phyloP scores from a whole-genome alignment of 1,139 yeast genomes.

The Magnusiomyces tetraspermus region DNA sequence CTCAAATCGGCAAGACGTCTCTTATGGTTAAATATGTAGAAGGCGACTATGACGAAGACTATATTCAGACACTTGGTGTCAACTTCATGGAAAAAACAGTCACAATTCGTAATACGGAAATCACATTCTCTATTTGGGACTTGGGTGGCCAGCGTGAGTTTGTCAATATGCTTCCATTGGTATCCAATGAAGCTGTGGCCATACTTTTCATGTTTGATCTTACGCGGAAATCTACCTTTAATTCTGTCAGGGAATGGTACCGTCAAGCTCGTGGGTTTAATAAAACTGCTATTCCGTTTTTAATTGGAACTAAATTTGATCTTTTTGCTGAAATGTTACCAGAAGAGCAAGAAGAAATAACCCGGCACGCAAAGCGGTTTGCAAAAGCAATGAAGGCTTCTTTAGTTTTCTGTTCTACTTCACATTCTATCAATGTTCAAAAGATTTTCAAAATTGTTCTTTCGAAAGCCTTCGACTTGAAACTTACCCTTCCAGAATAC shows the following conservation, averaged over 20 bases:
- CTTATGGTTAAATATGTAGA: constrained; percentile 96
- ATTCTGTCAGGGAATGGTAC: constrained; percentile 90
- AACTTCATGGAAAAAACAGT: constrained; percentile 91
- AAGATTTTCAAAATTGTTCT: constrained; percentile 87
- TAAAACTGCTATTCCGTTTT: constrained; percentile 79
- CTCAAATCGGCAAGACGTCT: constrained; percentile 96
- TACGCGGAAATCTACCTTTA: constrained; percentile 76
- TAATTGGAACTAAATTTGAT: constrained; percentile 93
- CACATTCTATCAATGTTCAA: constrained; percentile 88
- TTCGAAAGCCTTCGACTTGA: constrained; percentile 85
- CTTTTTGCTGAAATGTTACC: constrained; percentile 69
- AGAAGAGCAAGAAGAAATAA: constrained; percentile 77
- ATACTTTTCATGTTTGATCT: constrained; percentile 87
- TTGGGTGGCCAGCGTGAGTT: constrained; percentile 95
- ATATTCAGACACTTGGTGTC: constrained; percentile 90
- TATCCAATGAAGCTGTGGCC: constrained; percentile 90
- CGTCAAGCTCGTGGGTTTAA: constrained; percentile 87
- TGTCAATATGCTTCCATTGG: constrained; percentile 91
- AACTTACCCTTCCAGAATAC: constrained; percentile 76
- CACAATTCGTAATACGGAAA: constrained; percentile 77
- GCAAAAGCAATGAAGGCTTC: constrained; percentile 91
- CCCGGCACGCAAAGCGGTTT: constrained; percentile 76
- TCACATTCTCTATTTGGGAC: constrained; percentile 92
- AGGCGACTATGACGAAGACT: constrained; percentile 84
- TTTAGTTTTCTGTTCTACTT: constrained; percentile 81